Percentiles rank a stretch among this genome's conserved stretches.
Conservation (phyloP, 2,329 filamentous ascomycete genomes). For the Ophiocordyceps camponoti-leonardi region DNA sequence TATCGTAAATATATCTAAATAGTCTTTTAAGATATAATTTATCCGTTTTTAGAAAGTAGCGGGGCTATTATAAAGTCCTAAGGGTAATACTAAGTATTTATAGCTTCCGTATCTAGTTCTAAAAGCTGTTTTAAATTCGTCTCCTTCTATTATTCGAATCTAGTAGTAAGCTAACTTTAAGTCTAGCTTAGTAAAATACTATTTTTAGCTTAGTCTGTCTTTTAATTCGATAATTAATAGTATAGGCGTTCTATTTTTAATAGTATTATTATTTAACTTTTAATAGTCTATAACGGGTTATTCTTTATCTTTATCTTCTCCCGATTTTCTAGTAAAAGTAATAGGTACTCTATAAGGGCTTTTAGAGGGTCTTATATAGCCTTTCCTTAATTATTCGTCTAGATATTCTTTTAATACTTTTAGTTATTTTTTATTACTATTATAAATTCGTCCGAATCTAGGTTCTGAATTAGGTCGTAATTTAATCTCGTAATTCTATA, state of each 20-base stretch:
- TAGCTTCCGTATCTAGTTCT: slow-evolving; percentile 13
- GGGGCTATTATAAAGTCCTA: slow-evolving; percentile 8
- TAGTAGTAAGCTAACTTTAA: neutral
- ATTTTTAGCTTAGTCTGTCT: slow-evolving; percentile 4
- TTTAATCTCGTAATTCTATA: neutral
- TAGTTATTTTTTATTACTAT: neutral
- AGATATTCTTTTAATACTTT: neutral
- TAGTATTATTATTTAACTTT: slow-evolving; percentile 7
- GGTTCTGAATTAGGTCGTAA: neutral
- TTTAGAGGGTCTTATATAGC: neutral
- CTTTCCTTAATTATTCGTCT: neutral
- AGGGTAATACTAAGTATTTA: slow-evolving; percentile 15
- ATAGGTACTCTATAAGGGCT: neutral
- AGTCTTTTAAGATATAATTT: neutral
- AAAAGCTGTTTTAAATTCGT: slow-evolving; percentile 18
- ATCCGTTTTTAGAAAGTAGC: slow-evolving; percentile 2
- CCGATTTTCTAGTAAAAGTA: neutral
- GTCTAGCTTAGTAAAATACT: neutral
- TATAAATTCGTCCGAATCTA: neutral
- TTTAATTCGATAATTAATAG: slow-evolving; percentile 8
- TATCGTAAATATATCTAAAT: slow-evolving; percentile 2
- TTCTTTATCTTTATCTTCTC: neutral
- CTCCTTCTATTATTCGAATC: slow-evolving; percentile 3
- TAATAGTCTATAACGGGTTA: slow-evolving; percentile 5
- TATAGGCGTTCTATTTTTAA: slow-evolving; percentile 8